Base-by-base conservation (phyloP, 177 flowering plant species). In the Telopea speciosissima region DNA sequence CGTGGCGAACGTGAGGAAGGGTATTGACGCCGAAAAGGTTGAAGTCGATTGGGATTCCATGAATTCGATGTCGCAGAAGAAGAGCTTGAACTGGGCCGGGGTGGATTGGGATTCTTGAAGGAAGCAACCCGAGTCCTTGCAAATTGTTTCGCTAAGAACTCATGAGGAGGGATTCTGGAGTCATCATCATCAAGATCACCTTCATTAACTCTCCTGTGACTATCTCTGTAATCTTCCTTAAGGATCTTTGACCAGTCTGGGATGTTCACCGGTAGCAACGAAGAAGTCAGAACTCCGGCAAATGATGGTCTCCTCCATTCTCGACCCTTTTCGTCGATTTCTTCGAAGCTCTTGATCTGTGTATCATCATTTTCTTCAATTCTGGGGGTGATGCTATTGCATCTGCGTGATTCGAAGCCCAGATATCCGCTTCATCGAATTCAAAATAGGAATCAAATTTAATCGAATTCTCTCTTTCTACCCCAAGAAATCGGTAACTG, bases 171-270 rank as follows among this genome's bases (percentile, higher is more conserved):
- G 17, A 89, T 61, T 73, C 88, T 68, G 40, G 40, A 36, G 40
- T 67, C 69, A 22, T 63, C 82, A 3, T 82, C 78, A 0, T 65
- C 80, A 2, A 26, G 72, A 1, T 24, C 76, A 10, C 31, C 76
- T 8, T 56, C 79, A 54, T 64, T 72, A 45, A 62, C 68, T 19
- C 70, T 62, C 68, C 65, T 66, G 6, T 68, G 36, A 14, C 64
- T 69, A 3, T 69, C 81, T 9, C 67, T 64, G 63, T 73, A 69
- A 21, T 75, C 84, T 3, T 73, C 80, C 13, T 79, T 68, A 1
- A 81, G 76, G 52, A 86, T 87, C 81, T 81, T 82, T 23, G 90
- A 88, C 96, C 95, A 90, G 75, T 87, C 95, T 19, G 95, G 95
- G 23, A 90, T 74, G 74, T 81, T 85, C 26, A 90, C 81, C 40